Conservation (phyloP, 225 moss, liverwort and hornwort genomes). For the Takakia lepidozioides region DNA sequence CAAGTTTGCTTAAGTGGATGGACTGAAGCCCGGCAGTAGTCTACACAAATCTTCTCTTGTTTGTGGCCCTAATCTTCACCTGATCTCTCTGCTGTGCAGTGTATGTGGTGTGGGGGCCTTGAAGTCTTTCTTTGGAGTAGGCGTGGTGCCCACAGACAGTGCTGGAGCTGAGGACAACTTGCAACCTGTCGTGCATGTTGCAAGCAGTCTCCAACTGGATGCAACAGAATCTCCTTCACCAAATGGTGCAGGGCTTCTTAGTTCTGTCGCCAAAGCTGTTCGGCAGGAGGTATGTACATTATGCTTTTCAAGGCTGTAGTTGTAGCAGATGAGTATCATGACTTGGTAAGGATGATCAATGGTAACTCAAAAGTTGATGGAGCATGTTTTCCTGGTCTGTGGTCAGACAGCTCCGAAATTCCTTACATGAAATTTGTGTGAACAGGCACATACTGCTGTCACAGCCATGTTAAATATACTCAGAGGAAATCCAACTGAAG, state of each 20-base stretch:
- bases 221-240: conserved; percentile 9
- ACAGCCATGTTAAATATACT: conserved; percentile 27
- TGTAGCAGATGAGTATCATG: too few relatives aligned
- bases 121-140: conserved; percentile 66
- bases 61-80: too few relatives aligned
- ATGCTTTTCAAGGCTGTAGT: too few relatives aligned
- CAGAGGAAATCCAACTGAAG: conserved; percentile 16
- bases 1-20: too few relatives aligned
- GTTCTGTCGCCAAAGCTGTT: conserved; percentile 17
- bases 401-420: too few relatives aligned
- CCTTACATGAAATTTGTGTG: conserved; percentile 2
- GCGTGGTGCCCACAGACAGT: conserved; percentile 15
- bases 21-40: too few relatives aligned
- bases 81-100: conserved; percentile 67
- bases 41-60: too few relatives aligned
- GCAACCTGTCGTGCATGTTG: conserved; percentile 32
- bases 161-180: conserved; percentile 31
- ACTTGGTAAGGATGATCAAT: too few relatives aligned
- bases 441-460: conserved; percentile 41
- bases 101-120: conserved; percentile 56
- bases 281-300: conserved; percentile 48
- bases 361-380: too few relatives aligned
- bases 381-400: too few relatives aligned
- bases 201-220: conserved; percentile 32
- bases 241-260: conserved; percentile 17